Evolutionary conservation across 495 filamentous ascomycete species (phyloP).

Genomic region (Aspergillus ellipticus): DNA sequence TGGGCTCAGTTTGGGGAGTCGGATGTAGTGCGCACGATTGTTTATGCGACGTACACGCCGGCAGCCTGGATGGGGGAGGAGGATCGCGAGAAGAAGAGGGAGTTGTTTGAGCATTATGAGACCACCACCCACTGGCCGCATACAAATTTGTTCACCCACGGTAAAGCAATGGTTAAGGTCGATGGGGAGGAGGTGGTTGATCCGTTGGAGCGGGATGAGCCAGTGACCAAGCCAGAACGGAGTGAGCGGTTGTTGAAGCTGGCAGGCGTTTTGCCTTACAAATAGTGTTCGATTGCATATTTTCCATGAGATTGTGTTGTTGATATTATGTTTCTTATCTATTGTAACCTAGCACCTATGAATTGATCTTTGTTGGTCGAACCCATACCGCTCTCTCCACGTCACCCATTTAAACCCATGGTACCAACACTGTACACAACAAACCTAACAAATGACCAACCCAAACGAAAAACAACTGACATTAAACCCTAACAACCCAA

Average conservation of each 20-base stretch:
- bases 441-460: no score
- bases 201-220: conserved; percentile 30
- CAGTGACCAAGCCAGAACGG: conserved; percentile 29
- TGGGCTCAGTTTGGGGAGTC: conserved; percentile 21
- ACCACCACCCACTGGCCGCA: conserved; percentile 46
- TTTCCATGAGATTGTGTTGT: no score
- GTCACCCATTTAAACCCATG: no score
- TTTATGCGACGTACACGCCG: conserved; percentile 41
- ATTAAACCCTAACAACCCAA: no score
- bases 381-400: no score
- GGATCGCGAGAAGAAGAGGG: conserved; percentile 27
- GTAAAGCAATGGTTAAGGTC: conserved; percentile 14
- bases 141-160: conserved; percentile 25
- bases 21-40: conserved; percentile 29
- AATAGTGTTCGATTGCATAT: background rate
- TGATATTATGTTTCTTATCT: no score
- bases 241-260: conserved; percentile 30
- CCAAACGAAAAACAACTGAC: no score
- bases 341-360: no score
- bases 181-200: conserved; percentile 26
- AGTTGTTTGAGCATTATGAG: conserved; percentile 32
- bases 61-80: conserved; percentile 27
- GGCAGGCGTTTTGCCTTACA: conserved; percentile 32
- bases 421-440: no score
- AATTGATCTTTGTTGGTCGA: no score